A percentile compares a stretch with the other conserved stretches of the same genome.
These are phyloP conservation scores for Melastoma malabathricum DNA, from an alignment of 345 rosid species.

Conservation along the genomic window DNA sequence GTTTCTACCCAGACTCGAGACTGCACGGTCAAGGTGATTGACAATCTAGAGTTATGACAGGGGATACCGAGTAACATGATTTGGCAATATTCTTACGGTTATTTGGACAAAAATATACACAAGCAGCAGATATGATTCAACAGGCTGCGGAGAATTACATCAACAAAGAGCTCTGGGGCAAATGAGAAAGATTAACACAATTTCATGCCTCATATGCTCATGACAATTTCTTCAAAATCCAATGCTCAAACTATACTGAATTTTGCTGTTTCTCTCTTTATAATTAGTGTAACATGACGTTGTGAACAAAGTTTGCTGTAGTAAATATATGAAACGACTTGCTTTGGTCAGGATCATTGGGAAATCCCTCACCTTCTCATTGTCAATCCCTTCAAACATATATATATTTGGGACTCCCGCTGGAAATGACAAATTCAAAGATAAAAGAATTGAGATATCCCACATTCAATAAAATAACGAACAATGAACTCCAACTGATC, in stretches of 20 bases:
- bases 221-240: too few relatives aligned
- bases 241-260: too few relatives aligned
- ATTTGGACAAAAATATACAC: too few relatives aligned
- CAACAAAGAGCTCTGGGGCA: too few relatives aligned
- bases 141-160: too few relatives aligned
- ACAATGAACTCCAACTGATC: neutral
- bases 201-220: too few relatives aligned
- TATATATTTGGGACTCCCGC: conserved; percentile 76
- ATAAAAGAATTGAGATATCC: neutral
- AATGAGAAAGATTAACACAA: too few relatives aligned
- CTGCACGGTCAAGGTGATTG: conserved; percentile 55
- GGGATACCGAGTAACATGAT: neutral
- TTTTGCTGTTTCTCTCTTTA: too few relatives aligned
- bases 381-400: conserved; percentile 65
- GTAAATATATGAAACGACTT: neutral
- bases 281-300: too few relatives aligned
- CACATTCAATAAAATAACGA: neutral
- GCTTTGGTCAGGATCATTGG: neutral
- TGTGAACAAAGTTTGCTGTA: neutral
- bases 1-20: conserved; percentile 60
- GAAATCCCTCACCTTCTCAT: conserved; percentile 44
- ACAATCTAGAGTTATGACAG: conserved; percentile 40
- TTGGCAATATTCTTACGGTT: neutral
- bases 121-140: too few relatives aligned
- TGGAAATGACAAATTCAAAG: conserved; percentile 16